These are phyloP conservation scores for Chlorella variabilis DNA, from an alignment of 163 green algal genomes.

Conservation along the genomic window DNA sequence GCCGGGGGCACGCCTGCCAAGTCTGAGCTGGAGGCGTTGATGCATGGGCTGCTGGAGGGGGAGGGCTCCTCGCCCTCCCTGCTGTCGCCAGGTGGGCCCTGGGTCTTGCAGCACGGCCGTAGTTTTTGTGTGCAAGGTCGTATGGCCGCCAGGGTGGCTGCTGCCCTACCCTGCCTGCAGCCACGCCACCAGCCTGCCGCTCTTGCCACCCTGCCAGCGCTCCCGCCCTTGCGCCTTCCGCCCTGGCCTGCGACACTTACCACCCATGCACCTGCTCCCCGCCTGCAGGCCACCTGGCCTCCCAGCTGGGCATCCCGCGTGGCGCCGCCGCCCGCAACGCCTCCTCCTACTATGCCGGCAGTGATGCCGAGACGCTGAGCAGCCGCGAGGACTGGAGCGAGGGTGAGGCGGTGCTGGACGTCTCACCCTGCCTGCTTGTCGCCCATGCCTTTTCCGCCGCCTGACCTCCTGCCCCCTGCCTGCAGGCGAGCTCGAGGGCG, in stretches of 20 bases:
- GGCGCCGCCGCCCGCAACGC: slow-evolving; percentile 26
- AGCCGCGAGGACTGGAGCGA: slow-evolving; percentile 32
- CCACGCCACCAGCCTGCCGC: too few relatives aligned
- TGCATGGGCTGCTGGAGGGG: neutral
- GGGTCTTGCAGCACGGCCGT: too few relatives aligned
- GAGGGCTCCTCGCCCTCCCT: slow-evolving; percentile 11
- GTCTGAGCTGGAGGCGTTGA: neutral
- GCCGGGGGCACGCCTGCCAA: neutral
- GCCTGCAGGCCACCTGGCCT: slow-evolving; percentile 30
- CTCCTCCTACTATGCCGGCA: slow-evolving; percentile 7
- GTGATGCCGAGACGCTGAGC: slow-evolving; percentile 24
- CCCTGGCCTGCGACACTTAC: too few relatives aligned
- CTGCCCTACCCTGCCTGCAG: too few relatives aligned
- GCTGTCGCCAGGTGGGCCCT: slow-evolving; percentile 26
- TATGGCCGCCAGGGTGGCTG: too few relatives aligned
- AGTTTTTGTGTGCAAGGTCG: too few relatives aligned
- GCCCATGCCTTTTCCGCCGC: too few relatives aligned
- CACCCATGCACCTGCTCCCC: neutral
- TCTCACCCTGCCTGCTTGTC: neutral
- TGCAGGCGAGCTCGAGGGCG: slow-evolving; percentile 24
- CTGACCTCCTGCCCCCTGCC: neutral
- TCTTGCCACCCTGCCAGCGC: too few relatives aligned
- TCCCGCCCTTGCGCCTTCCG: too few relatives aligned
- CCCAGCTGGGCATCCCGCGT: slow-evolving; percentile 38
- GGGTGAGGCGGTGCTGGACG: slow-evolving; percentile 3